Conservation (phyloP, 805 yeast genomes). For the Cyberlindnera mycetangii region DNA sequence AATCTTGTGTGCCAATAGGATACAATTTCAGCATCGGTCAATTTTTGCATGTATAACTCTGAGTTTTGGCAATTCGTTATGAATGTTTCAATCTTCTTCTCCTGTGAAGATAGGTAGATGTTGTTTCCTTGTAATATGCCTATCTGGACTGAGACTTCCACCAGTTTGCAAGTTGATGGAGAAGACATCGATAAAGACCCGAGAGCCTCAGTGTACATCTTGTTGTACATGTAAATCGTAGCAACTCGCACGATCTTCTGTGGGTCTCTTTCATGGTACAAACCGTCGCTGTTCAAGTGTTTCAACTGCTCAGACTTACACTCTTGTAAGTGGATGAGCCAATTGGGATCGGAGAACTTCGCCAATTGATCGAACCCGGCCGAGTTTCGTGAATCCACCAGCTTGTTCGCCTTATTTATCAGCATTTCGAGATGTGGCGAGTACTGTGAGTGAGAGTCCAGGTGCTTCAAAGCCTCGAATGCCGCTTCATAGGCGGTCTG, state of each 20-base stretch:
- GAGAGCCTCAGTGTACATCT: constrained; percentile 24
- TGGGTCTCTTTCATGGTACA: constrained; percentile 25
- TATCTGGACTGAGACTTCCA: constrained; percentile 23
- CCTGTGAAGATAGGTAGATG: constrained; percentile 19
- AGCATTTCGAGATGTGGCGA: constrained; percentile 21
- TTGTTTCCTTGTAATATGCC: constrained; percentile 22
- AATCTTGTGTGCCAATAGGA: constrained; percentile 29
- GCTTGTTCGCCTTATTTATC: constrained; percentile 5
- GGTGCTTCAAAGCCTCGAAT: constrained; percentile 17
- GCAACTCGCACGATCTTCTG: constrained; percentile 19
- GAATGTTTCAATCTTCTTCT: constrained; percentile 25
- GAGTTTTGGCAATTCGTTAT: constrained; percentile 22
- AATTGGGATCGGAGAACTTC: constrained; percentile 2
- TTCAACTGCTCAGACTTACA: constrained; percentile 8
- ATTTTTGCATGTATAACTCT: constrained; percentile 24
- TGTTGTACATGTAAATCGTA: constrained; percentile 16
- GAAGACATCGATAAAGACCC: constrained; percentile 18
- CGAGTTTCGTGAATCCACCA: constrained; percentile 3
- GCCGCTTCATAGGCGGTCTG: constrained; percentile 15
- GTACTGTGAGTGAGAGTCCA: constrained; percentile 14
- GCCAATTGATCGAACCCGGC: neutral
- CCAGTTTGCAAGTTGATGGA: constrained; percentile 19
- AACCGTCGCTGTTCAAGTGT: constrained; percentile 18
- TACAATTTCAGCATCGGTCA: constrained; percentile 23
- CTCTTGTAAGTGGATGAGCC: constrained; percentile 1